Conservation (phyloP, 1,139 yeast genomes). For the Geotrichum cucujoidarum region DNA sequence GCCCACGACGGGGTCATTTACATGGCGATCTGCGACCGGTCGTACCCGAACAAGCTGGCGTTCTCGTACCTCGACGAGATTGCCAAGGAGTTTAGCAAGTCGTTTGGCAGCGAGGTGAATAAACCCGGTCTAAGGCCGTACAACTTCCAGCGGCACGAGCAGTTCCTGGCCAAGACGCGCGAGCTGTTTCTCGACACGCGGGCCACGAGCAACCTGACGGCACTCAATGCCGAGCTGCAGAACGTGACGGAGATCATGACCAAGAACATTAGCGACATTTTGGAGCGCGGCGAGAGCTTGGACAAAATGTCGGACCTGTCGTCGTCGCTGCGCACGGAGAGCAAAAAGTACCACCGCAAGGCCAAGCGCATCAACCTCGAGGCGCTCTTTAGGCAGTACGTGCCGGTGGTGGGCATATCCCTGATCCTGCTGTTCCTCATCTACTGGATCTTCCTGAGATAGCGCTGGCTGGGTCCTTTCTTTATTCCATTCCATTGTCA, state of each 20-base stretch:
- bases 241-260: constrained; percentile 96
- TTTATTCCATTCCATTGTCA: too few relatives aligned
- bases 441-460: constrained; percentile 71
- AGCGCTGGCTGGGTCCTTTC: too few relatives aligned
- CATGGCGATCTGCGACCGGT: constrained; percentile 66
- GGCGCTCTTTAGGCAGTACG: constrained; percentile 80
- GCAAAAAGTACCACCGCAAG: constrained; percentile 80
- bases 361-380: constrained; percentile 91
- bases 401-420: constrained; percentile 72
- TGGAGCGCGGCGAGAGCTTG: constrained; percentile 90
- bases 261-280: constrained; percentile 87
- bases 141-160: constrained; percentile 83
- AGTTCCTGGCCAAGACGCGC: constrained; percentile 78
- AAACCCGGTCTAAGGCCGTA: constrained; percentile 70
- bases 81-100: constrained; percentile 72
- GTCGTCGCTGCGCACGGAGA: constrained; percentile 70
- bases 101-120: constrained; percentile 59
- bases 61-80: constrained; percentile 82
- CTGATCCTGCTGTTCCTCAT: constrained; percentile 70
- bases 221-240: constrained; percentile 76
- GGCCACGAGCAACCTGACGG: constrained; percentile 83
- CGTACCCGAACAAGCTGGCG: constrained; percentile 84
- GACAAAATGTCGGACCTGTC: constrained; percentile 90
- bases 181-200: constrained; percentile 86
- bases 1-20: constrained; percentile 55